Evolutionary conservation across 495 filamentous ascomycete genomes (phyloP), one percentile per base, ranked within the genome.

Genomic region (Neurospora cerealis): DNA sequence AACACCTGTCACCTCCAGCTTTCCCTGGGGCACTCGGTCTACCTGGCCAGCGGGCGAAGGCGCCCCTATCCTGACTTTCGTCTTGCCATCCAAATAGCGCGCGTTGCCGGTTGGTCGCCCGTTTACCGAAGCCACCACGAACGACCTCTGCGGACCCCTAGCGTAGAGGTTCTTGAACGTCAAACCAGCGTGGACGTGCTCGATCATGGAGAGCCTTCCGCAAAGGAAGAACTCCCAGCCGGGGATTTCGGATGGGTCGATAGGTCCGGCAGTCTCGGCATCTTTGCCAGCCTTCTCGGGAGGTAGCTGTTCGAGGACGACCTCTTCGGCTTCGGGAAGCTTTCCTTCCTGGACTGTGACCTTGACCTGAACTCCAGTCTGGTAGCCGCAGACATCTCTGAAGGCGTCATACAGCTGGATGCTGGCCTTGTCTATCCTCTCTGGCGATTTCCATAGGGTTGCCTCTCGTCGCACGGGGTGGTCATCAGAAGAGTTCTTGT

Each of bases 371-470:
- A 91, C 90, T 5, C 87, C 89, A 2, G 92, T 80, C 62, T 89
- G 90, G 77, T 92, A 87, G 44, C 85, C 87, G 76, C 90, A 92
- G 28, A 84, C 86, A 24, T 88, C 86, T 73, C 91, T 89, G 69
- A 93, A 88, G 28, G 85, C 85, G 71, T 90, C 88, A 34, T 91
- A 91, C 71, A 89, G 88, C 80, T 92, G 89, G 5, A 90, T 85
- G 36, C 91, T 85, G 36, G 88, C 84, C 72, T 87, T 89, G 76
- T 90, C 87, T 48, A 92, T 85, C 74, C 88, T 89, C 74, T 92
- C 89, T 5, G 85, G 75, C 24, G 90, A 88, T 60, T 86, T 85
- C 89, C 91, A 93, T 17, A 89, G 88, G 72, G 91, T 87, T 7
- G 89, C 92, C 69, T 88, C 87, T 70, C 87, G 88, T 8, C 78